Evolutionary conservation across 768 basidiomycete genomes (phyloP), one percentile per base, ranked within the genome.

Genomic region (Sutorius australiensis): DNA sequence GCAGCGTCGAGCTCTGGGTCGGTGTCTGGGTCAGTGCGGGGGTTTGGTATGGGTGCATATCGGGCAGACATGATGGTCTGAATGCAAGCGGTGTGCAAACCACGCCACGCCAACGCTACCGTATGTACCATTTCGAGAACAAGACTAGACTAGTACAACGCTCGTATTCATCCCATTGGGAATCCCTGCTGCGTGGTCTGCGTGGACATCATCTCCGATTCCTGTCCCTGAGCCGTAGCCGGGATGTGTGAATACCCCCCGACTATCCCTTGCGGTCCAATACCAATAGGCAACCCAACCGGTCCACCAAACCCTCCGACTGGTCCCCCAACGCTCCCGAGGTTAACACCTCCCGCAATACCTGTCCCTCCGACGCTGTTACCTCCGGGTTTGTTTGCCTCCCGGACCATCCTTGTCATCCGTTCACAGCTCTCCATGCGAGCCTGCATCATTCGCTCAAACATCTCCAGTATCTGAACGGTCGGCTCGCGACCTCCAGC

Each of bases 1-100:
- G 92, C 91, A 21, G 90, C 90, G 64, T 93, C 87, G 80, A 94
- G 83, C 74, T 92, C 86, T 53, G 77, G 66, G 43, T 75, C 72
- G 9, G 74, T 67, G 50, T 77, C 72, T 42, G 70, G 72, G 64
- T 80, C 79, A 16, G 75, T 70, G 60, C 73, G 74, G 19, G 80
- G 76, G 58, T 80, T 83, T 11, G 85, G 83, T 41, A 89, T 70
- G 54, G 87, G 82, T 2, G 82, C 81, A 77, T 90, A 90, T 60
- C 82, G 80, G 59, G 75, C 77, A 60, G 83, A 69, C 78, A 77
- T 78, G 57, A 50, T 27, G 39, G 43, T 56, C 28, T 41, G 36
- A 6, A 24, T 21, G 16, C 21, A 46, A 32, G 17, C 9, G 3
- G 10, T 34, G 33, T 24, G n/a, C 37, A 16, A 36, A n/a, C 45